Base-by-base conservation (phyloP, 495 filamentous ascomycete genomes). In the Aspergillus nidulans region DNA sequence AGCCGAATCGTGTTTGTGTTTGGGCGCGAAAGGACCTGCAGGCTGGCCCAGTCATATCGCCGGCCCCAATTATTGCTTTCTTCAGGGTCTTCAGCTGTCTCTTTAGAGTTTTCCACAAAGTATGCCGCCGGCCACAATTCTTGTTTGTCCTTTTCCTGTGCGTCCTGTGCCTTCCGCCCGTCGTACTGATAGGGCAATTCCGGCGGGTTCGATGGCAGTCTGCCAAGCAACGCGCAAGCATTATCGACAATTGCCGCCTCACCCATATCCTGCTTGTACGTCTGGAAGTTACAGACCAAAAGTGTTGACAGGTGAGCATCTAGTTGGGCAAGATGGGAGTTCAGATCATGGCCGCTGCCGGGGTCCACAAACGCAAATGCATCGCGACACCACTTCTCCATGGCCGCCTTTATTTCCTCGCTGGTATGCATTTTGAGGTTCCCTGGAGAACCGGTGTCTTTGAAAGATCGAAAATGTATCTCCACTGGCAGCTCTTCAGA, bases 351-450 rank as follows among this genome's bases (percentile, higher is more conserved):
- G 2, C 19, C 32, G 20, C n/a, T 26, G n/a, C n/a, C 25, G 18
- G 48, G 16, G 24, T 52, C 34, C 20, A 52, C 10, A 20, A 25
- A 42, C 21, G 36, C 49, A 41, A 52, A 41, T 28, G 49, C 49
- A 41, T 52, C 49, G 3, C 34, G 34, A 26, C 49, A 52, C 49
- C 49, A 52, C 49, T 52, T 34, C 19, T 39, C 34, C 6, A 52
- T 18, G 10, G 19, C 19, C 15, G 34, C 49, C 49, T 52, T 52
- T 2, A 36, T 52, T 26, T 44, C 41, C 7, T 10, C n/a, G n/a
- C n/a, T n/a, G n/a, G n/a, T n/a, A n/a, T n/a, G n/a, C n/a, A n/a
- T n/a, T n/a, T n/a, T n/a, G n/a, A n/a, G n/a, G n/a, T n/a, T n/a
- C n/a, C n/a, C n/a, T n/a, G n/a, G n/a, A n/a, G n/a, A n/a, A n/a